Evolutionary conservation across 306 rosid genomes (phyloP), one percentile per base, ranked within the genome.

Genomic region (Trifolium subterraneum): DNA sequence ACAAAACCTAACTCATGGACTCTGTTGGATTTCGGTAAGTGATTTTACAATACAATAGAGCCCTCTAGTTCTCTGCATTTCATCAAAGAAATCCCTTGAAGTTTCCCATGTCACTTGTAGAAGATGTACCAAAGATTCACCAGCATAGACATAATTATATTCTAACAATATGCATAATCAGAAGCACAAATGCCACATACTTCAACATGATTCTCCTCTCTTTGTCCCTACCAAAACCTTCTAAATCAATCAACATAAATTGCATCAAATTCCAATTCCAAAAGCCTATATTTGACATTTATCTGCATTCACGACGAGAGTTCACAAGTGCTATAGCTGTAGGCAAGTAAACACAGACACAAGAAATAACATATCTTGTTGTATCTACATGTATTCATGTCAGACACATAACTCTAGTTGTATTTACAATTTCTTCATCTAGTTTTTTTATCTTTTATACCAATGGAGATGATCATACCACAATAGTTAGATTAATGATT

Each of bases 1-100:
- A 25, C 88, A 15, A 91, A 91, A 81, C 97, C 98, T 35, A 93
- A 93, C 74, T 89, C 98, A 13, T 93, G 98, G 98, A 93, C 97
- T 64, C 77, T 93, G 71, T 84, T 93, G 78, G 98, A 93, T 74
- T 93, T 86, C 13, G 98, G 98, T 89, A 68, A 73, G 92, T 42
- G 15, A 60, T 31, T 58, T 25, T 31, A 15, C 50, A 27, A 23
- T 48, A 42, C 70, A 48, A 58, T 52, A 50, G 16, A 39, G 3
- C 35, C 42, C 42, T 73, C 10, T 19, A 68, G 27, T 61, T 60
- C 27, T 81, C 63, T 51, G 61, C 29, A 19, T 52, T 42, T 22
- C 42, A 68, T 20, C n/a, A 12, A 31, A 42, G 11, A 70, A 81
- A 56, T 12, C 38, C 22, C 47, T 54, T 45, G 63, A 36, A 65